These are phyloP conservation scores for Stagonosporopsis chrysanthemi DNA, from an alignment of 2,329 filamentous ascomycete genomes.

Conservation along the genomic window DNA sequence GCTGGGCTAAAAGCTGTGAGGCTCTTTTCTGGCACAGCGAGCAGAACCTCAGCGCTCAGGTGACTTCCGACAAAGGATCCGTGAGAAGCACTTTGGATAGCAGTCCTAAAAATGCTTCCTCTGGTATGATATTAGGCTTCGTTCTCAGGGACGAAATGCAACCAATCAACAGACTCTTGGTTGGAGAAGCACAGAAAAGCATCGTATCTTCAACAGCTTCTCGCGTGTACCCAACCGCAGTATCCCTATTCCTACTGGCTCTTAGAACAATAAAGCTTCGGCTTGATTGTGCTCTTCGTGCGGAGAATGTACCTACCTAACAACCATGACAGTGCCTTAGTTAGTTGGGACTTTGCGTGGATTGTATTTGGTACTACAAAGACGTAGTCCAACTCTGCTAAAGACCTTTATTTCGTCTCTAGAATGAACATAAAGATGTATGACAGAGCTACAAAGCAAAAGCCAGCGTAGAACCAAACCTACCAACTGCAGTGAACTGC, in stretches of 20 bases:
- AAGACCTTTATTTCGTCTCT: background rate
- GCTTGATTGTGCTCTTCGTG: background rate
- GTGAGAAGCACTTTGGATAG: slow-evolving; percentile 30
- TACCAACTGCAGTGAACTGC: too few species aligned
- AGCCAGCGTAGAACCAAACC: background rate
- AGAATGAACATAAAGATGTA: background rate
- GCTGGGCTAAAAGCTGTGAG: slow-evolving; percentile 32
- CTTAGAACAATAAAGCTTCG: background rate
- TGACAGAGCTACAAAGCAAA: background rate
- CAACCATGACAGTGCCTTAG: background rate
- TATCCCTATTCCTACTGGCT: slow-evolving; percentile 6
- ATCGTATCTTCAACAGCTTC: slow-evolving; percentile 3
- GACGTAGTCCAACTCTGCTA: background rate
- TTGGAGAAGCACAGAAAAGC: background rate
- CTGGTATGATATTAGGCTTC: slow-evolving; percentile 34
- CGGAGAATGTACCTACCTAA: background rate
- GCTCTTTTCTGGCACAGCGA: slow-evolving; percentile 57
- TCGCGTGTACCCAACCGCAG: too few species aligned
- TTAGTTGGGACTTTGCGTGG: background rate
- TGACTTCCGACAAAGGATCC: slow-evolving; percentile 23
- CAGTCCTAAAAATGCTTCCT: slow-evolving; percentile 24
- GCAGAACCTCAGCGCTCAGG: slow-evolving; percentile 54
- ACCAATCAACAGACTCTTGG: slow-evolving; percentile 21
- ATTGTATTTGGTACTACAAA: background rate
- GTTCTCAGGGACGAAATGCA: slow-evolving; percentile 32